A percentile compares a stretch with the other conserved stretches of the same genome.
phyloP scores from a whole-genome alignment of 139 green algal genomes.

The Haematococcus sp. region DNA sequence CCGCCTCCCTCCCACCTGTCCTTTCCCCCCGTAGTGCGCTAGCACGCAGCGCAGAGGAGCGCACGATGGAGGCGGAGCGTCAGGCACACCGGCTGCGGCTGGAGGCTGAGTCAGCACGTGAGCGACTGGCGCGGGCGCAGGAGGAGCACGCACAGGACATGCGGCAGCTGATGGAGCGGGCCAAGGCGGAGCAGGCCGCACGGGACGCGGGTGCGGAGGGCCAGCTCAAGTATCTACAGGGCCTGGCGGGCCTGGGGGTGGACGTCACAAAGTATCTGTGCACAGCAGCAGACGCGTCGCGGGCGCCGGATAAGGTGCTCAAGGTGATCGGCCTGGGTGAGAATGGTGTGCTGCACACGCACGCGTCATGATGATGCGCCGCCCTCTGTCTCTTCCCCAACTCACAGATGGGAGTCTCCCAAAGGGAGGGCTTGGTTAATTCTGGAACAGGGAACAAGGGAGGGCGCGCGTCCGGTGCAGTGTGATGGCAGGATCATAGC shows the following conservation, averaged over 20 bases:
- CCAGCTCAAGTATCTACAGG: not conserved
- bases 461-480: no score
- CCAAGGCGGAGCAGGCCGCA: not conserved
- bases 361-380: not conserved
- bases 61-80: not conserved
- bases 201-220: constrained; percentile 1
- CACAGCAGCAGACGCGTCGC: not conserved
- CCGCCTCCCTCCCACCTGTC: not conserved
- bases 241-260: constrained; percentile 15
- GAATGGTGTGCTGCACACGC: not conserved
- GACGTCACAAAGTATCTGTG: constrained; percentile 16
- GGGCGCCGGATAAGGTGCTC: constrained; percentile 15
- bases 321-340: not conserved
- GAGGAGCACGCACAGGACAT: constrained; percentile 1
- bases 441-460: no score
- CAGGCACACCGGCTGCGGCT: not conserved
- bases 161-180: not conserved
- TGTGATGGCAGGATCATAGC: no score
- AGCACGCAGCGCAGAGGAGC: constrained; percentile 1
- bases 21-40: no score
- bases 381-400: no score
- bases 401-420: no score
- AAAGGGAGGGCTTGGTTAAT: no score
- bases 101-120: not conserved
- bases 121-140: not conserved